Percentiles rank a stretch among this genome's conserved stretches.
phyloP scores from a whole-genome alignment of 2,329 filamentous ascomycete species.

The Sporothrix pallida region DNA sequence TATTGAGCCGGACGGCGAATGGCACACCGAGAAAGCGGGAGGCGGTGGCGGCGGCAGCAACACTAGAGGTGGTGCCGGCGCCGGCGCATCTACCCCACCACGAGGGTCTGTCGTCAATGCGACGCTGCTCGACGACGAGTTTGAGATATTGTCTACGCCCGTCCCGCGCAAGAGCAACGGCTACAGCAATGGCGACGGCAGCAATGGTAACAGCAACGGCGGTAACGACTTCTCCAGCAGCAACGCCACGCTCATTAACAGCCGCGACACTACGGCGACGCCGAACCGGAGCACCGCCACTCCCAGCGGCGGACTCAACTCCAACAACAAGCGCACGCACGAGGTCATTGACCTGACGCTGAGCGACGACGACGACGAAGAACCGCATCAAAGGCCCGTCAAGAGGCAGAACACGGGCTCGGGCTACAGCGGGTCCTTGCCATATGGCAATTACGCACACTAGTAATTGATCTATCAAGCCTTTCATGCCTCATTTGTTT shows the following conservation, averaged over 20 bases:
- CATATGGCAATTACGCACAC: too few species aligned
- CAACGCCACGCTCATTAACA: slow-evolving; percentile 16
- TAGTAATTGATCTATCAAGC: too few species aligned
- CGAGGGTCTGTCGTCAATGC: neutral
- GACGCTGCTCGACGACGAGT: slow-evolving; percentile 29
- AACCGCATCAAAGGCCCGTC: slow-evolving; percentile 50
- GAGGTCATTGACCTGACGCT: slow-evolving; percentile 66
- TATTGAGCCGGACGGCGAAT: slow-evolving; percentile 84
- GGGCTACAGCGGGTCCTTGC: neutral
- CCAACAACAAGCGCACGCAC: slow-evolving; percentile 55
- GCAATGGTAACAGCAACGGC: slow-evolving; percentile 45
- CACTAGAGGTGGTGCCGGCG: slow-evolving; percentile 20
- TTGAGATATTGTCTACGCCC: slow-evolving; percentile 28
- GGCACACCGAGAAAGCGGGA: slow-evolving; percentile 53
- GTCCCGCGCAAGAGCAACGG: neutral
- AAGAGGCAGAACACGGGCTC: slow-evolving; percentile 52
- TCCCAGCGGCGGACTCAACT: neutral
- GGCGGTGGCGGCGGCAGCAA: slow-evolving; percentile 20
- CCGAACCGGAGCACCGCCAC: slow-evolving; percentile 11
- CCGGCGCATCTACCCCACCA: neutral
- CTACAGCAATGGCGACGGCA: slow-evolving; percentile 30
- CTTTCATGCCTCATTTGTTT: too few species aligned
- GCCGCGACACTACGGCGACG: slow-evolving; percentile 31
- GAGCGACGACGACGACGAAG: slow-evolving; percentile 55
- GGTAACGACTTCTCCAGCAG: neutral